Base-by-base conservation (phyloP, 495 filamentous ascomycete genomes). In the Penicillium bovifimosum region DNA sequence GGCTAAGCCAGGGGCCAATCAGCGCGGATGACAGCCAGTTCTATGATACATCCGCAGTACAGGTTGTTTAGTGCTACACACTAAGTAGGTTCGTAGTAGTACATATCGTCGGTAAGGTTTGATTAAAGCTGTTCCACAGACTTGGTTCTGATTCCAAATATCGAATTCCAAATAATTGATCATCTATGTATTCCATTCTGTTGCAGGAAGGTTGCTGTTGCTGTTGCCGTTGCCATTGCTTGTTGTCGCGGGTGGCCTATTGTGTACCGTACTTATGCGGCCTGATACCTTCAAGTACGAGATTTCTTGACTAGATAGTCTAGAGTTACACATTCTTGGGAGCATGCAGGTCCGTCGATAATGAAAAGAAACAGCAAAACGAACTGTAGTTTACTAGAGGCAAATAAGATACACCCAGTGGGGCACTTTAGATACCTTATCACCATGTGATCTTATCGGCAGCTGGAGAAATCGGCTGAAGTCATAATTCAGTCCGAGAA, bases 391-490 rank as follows among this genome's bases (percentile, higher is more conserved):
- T n/a, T 31, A 55, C 29, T 36, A 38, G 9, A 5, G 38, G 16
- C 5, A 16, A 16, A 27, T 50, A 42, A 13, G 14, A 1, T 41
- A 5, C 39, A 42, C 29, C 6, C 11, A 34, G 0, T 34, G 3
- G 18, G 17, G n/a, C 13, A 14, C 7, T 45, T 54, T 54, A 45
- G 14, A 7, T 32, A 4, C 3, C 24, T 46, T 58, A 54, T 58
- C 55, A 3, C 0, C 56, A 59, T 50, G 56, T 59, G 56, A 55
- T 26, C 41, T 55, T 55, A 55, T 55, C 47, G 26, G 17, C 17
- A 32, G 34, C 14, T 36, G 16, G 32, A 53, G 54, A 57, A 53
- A 53, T 57, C 54, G 31, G 41, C 54, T 50, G 50, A 56, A 45
- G 38, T 41, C 24, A 44, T 46, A 49, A 45, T 29, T 24, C 34